Base-by-base conservation (phyloP, 1,139 yeast genomes). In the Pneumocystis canis region DNA sequence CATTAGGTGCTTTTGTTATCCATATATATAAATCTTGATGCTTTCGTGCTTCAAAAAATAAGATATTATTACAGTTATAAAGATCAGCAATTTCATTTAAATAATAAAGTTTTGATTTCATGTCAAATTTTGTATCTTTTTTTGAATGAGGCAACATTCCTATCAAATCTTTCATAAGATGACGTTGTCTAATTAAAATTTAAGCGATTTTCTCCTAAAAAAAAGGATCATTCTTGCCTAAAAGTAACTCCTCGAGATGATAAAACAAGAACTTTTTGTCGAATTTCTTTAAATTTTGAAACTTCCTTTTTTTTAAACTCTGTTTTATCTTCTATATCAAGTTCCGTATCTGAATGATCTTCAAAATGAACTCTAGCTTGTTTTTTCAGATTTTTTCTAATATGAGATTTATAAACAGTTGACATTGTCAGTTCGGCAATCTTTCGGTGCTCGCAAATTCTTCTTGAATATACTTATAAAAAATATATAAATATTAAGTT, bases 1-100 rank as follows among this genome's bases (percentile, higher is more conserved):
- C 99, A 73, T 92, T 92, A 60, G 98, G 98, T 33, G 97, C 95
- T 76, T 92, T 90, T 57, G 96, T 82, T 68, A 92, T 75, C 97
- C 97, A 92, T 74, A 92, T 76, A 74, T 94, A 92, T 72, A 92
- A 82, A 77, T 92, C 99, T 75, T 85, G 88, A 75, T 92, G 97
- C 77, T 94, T 92, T 78, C 97, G 84, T 65, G 96, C 90, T 76
- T 92, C 99, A 72, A 94, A 94, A 74, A 87, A 92, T 75, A 89
- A 79, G 69, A 94, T 83, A 73, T 92, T 92, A 77, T 92, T 94
- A 80, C 99, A 94, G 79, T 92, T 92, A 81, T 92, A 89, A 68
- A 94, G 79, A 73, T 94, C 98, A 2, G 98, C 97, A 67, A 90
- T 87, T 76, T 92, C 98, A 72, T 92, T 92, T 68, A 92, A 80